A percentile compares a stretch with the other conserved stretches of the same genome.
Evolutionary conservation across 768 basidiomycete genomes (phyloP).

Genomic region (Sporobolomyces roseus): DNA sequence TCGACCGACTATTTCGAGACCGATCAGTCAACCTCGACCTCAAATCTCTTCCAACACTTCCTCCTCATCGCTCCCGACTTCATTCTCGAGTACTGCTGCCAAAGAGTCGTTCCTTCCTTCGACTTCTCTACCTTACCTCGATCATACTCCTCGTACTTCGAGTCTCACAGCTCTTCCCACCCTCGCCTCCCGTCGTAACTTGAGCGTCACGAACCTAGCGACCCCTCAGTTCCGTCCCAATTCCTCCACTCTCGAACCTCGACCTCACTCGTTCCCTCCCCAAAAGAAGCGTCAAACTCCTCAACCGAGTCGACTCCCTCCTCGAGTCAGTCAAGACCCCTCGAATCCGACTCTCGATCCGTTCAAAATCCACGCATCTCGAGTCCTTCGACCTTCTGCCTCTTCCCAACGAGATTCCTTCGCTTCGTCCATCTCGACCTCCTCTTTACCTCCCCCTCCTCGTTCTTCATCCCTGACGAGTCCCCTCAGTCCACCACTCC

Average conservation of each 20-base stretch:
- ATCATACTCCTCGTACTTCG: conserved; percentile 5
- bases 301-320: not conserved
- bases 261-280: conserved; percentile 22
- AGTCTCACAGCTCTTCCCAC: not conserved
- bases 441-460: not conserved
- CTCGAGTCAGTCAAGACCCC: not conserved
- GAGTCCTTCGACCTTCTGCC: conserved; percentile 13
- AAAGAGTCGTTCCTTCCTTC: not conserved
- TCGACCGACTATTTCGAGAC: conserved; percentile 13
- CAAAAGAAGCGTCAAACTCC: not conserved
- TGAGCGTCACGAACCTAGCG: not conserved
- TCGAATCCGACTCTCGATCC: not conserved
- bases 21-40: conserved; percentile 12
- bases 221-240: not conserved
- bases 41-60: not conserved
- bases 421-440: not conserved
- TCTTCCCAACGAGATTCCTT: not conserved
- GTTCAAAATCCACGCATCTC: conserved; percentile 17
- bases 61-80: not conserved
- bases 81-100: not conserved
- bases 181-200: conserved; percentile 4
- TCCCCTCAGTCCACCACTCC: no score
- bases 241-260: conserved; percentile 36
- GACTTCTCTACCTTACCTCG: conserved; percentile 10
- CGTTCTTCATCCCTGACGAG: conserved; percentile 6